Percentiles rank a stretch among this genome's conserved stretches.
These are phyloP conservation scores for Irpex rosettiformis DNA, from an alignment of 1,284 basidiomycete genomes.

Conservation along the genomic window DNA sequence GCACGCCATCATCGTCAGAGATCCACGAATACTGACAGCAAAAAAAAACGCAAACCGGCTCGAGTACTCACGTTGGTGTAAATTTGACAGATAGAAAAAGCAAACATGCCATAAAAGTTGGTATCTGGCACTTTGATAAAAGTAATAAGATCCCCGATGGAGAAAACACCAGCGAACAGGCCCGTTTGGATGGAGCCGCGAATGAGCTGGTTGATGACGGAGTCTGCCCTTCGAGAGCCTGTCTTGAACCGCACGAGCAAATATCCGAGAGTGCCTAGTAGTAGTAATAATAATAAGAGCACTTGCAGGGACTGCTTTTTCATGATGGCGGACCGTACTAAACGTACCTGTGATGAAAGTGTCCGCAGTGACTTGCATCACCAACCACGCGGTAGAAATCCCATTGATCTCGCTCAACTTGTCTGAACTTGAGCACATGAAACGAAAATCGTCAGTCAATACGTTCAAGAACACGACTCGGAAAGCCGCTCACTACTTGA, in stretches of 20 bases:
- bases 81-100: conserved; percentile 40
- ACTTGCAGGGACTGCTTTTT: not conserved
- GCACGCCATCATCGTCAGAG: not conserved
- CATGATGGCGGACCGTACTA: too few species aligned
- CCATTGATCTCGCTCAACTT: conserved; percentile 21
- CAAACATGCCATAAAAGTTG: conserved; percentile 42
- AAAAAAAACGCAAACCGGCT: too few species aligned
- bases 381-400: conserved; percentile 36
- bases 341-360: conserved; percentile 35
- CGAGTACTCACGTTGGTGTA: conserved; percentile 43
- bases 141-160: conserved; percentile 38
- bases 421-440: too few species aligned
- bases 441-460: too few species aligned
- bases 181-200: conserved; percentile 46
- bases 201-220: conserved; percentile 41
- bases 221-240: conserved; percentile 43
- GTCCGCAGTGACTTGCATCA: conserved; percentile 38
- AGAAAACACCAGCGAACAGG: conserved; percentile 42
- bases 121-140: conserved; percentile 32
- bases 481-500: conserved; percentile 33
- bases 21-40: not conserved
- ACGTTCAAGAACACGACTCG: too few species aligned
- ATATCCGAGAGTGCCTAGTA: conserved; percentile 31
- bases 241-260: conserved; percentile 37
- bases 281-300: not conserved